Evolutionary conservation across 1,284 basidiomycete genomes (phyloP), one percentile per base, ranked within the genome.

Genomic region (Termitomyces sp.): DNA sequence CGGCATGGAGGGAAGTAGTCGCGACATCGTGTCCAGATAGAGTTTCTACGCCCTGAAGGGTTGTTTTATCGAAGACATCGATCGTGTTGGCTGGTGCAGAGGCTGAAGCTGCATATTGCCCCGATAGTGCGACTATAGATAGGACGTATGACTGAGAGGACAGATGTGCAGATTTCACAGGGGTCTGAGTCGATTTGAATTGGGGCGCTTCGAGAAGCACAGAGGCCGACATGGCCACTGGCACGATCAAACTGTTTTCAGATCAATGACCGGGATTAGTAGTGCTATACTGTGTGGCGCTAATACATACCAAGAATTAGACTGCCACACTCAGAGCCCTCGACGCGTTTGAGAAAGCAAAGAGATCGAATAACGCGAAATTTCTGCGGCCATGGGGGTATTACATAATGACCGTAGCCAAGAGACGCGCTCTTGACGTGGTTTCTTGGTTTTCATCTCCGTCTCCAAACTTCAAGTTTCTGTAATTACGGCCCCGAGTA

Each of bases 11-110:
- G 33, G 74, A 71, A 0, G 83, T 81, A 9, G 75, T 83, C 10
- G 77, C 76, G 3, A 63, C 62, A 52, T 72, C 71, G 54, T 88
- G 86, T 3, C 80, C 85, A 9, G 72, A 59, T 33, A 88, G 70
- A 5, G 73, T 73, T 33, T 71, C 64, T n/a, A 76, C 63, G 21
- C 62, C 63, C 47, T 68, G 74, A 26, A 88, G 66, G 34, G 77
- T 78, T 1, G 68, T 61, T 62, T 75, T 83, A 65, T 87, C 85
- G 60, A 82, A 80, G 18, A 88, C 67, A 62, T 84, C 72, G 57
- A 88, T 85, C 24, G 72, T 68, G 60, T 62, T 63, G 18, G 59
- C 50, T 26, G 60, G 62, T 19, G 60, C 53, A 10, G 62, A 63
- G 4, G 50, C 50, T 18, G 62, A 76, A n/a, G 78, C 78, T 5